These are phyloP conservation scores for Pseudogymnoascus destructans DNA, from an alignment of 2,329 filamentous ascomycete species.

Conservation along the genomic window DNA sequence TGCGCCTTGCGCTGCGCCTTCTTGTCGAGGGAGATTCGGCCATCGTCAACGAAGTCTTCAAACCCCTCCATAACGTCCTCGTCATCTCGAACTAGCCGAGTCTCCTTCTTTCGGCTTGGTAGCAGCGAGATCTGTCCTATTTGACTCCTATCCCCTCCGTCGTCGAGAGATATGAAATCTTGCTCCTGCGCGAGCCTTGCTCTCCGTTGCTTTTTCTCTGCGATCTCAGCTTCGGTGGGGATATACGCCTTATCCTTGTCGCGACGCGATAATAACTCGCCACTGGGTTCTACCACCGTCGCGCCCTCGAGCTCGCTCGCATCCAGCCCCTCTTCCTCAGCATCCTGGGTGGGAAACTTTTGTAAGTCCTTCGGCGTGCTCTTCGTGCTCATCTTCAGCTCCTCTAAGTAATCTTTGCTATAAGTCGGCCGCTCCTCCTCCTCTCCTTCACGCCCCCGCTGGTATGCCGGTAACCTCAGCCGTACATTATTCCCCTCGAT, in stretches of 20 bases:
- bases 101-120: constrained; percentile 50
- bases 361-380: constrained; percentile 58
- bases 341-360: constrained; percentile 32
- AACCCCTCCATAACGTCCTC: constrained; percentile 91
- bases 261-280: neutral
- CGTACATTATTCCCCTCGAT: constrained; percentile 54
- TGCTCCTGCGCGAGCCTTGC: constrained; percentile 66
- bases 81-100: constrained; percentile 68
- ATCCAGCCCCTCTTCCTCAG: constrained; percentile 43
- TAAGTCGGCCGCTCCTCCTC: constrained; percentile 67
- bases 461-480: constrained; percentile 32
- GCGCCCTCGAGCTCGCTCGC: constrained; percentile 49
- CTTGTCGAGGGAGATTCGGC: constrained; percentile 61
- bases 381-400: constrained; percentile 75
- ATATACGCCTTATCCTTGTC: constrained; percentile 37
- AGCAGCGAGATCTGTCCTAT: constrained; percentile 27
- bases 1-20: constrained; percentile 64
- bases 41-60: constrained; percentile 81
- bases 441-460: constrained; percentile 18
- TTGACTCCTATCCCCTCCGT: constrained; percentile 33
- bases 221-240: constrained; percentile 72
- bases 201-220: constrained; percentile 79
- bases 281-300: constrained; percentile 42
- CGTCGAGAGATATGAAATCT: constrained; percentile 52
- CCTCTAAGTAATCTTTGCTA: constrained; percentile 72